Base-by-base conservation (phyloP, 306 rosid species). In the Begonia masoniana region DNA sequence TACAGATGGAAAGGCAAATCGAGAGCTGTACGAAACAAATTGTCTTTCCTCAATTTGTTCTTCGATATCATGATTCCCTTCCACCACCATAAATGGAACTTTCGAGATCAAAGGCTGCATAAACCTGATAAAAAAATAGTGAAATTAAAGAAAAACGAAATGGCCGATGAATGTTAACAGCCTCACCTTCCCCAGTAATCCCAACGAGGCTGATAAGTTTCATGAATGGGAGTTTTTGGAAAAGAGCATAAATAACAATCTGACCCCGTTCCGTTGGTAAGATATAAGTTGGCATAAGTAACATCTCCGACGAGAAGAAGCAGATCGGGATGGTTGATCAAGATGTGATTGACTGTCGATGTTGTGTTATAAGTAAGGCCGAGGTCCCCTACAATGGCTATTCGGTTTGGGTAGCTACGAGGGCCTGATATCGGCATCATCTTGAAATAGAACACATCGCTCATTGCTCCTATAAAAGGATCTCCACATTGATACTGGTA, bases 191-290 rank as follows among this genome's bases (percentile, higher is more conserved):
- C 95, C 97, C 97, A 89, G 35, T 76, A 85, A 73, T 89, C 95
- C 95, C 97, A 89, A 41, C 97, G 94, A 49, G 97, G 94, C 65
- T 82, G 97, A 51, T 89, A 89, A n/a, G 94, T 89, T 74, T 85
- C 87, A 9, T 76, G 80, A 65, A 78, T 78, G 13, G 94, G 94
- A 67, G 96, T 75, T 23, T 88, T 12, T 13, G 80, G 12, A 71
- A 88, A 88, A 9, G 94, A 59, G 73, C 94, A 84, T 50, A 81
- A 72, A 72, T 79, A 84, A 70, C 95, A 82, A 53, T 73, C 71
- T 10, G 84, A 62, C 11, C 82, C 85, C 57, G 94, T 78, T 55
- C 97, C 97, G 69, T 80, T 85, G 10, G 95, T 89, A 24, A 74
- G 76, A 54, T 89, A 85, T 55, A 76, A 2, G 83, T 89, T 53